Percentiles rank a stretch among this genome's conserved stretches.
Conservation (phyloP, 2,329 filamentous ascomycete species). For the Blastomyces parvus region DNA sequence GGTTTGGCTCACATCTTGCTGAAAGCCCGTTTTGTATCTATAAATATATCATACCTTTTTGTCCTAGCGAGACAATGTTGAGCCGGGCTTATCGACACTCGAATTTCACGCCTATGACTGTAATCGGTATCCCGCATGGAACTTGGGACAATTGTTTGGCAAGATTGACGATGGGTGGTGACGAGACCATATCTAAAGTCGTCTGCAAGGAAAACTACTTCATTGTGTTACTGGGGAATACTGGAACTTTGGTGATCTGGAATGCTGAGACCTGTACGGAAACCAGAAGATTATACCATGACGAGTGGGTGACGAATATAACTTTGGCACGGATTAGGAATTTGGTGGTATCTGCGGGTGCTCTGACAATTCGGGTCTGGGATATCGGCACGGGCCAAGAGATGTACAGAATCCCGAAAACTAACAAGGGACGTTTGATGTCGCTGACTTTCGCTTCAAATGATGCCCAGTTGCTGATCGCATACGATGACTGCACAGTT, state of each 20-base stretch:
- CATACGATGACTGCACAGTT: conserved; percentile 10
- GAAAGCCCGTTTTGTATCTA: conserved; percentile 28
- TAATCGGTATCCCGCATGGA: conserved; percentile 15
- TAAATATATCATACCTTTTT: conserved; percentile 33
- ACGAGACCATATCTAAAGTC: conserved; percentile 12
- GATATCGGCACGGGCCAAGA: conserved; percentile 13
- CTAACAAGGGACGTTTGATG: conserved; percentile 12
- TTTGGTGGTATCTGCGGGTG: conserved; percentile 17
- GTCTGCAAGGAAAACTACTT: conserved; percentile 19
- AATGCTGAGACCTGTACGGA: conserved; percentile 19
- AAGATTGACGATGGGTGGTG: conserved; percentile 12
- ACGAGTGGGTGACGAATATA: conserved; percentile 16
- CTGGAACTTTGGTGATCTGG: conserved; percentile 19
- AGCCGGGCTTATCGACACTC: conserved; percentile 25
- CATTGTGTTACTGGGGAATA: conserved; percentile 17
- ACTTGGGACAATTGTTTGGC: conserved; percentile 18
- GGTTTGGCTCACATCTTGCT: conserved; percentile 25
- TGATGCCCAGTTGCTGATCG: conserved; percentile 14
- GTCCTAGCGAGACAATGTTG: conserved; percentile 29
- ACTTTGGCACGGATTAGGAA: conserved; percentile 13
- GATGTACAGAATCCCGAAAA: conserved; percentile 11
- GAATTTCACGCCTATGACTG: conserved; percentile 12
- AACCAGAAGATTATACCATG: conserved; percentile 16
- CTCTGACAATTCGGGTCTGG: conserved; percentile 17
- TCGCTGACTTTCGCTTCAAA: conserved; percentile 15